Base-by-base conservation (phyloP, 139 green algal species). In the Tetratostichococcus sp. region DNA sequence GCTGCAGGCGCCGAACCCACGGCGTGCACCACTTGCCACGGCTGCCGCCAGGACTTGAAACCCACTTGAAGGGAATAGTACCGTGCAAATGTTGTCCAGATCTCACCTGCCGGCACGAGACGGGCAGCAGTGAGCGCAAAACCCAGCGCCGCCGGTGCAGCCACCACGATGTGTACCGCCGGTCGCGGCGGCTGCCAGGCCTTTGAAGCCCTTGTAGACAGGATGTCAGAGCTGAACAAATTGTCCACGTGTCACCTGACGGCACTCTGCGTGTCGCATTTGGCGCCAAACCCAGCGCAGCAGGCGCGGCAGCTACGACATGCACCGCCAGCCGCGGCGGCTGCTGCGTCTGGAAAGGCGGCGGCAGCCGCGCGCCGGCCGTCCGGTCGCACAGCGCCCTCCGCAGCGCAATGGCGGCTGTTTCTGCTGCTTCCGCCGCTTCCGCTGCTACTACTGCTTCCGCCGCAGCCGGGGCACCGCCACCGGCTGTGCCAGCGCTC, bases 341-440 rank as follows among this genome's bases (percentile, higher is more conserved):
- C 25, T 21, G 23, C 23, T 34, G 25, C 14, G 25, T 43, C 23
- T 26, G 3, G 26, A 23, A 35, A 21, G 30, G 1, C 31, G 75
- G 70, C 30, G 32, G 70, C n/a, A 16, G 16, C 30, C 17, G 42
- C 34, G 11, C 59, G 59, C 25, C 34, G 0, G 70, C 75, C 4
- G 59, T 72, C 8, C 76, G 76, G 8, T 34, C 76, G 0, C 71
- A 17, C 33, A 76, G 58, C 23, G 76, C 76, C 4, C 76, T 35
- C 14, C 33, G 77, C 71, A 81, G 42, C 1, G 65, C 65, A 2
- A 31, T n/a, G n/a, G n/a, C n/a, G n/a, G n/a, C n/a, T n/a, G n/a
- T n/a, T n/a, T n/a, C 70, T 4, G 31, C 59, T 8, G 59, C 76
- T 26, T 30, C 59, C 25, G 33, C 58, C 0, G 39, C 71, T 31